Base-by-base conservation (phyloP, 2,329 filamentous ascomycete species). In the Fusarium azukiicola region DNA sequence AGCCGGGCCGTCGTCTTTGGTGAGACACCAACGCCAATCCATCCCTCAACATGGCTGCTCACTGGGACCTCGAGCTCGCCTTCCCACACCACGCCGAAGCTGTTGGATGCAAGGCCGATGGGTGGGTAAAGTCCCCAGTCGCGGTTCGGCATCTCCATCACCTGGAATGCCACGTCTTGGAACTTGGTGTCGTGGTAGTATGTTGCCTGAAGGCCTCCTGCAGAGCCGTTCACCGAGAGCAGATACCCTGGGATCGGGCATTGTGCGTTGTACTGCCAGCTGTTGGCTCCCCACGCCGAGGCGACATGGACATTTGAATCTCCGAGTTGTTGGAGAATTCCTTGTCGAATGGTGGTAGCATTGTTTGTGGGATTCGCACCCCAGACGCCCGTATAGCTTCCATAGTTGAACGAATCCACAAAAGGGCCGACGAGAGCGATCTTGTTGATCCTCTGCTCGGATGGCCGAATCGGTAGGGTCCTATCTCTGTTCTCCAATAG, bases 141-240 rank as follows among this genome's bases (percentile, higher is more conserved):
- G 49, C 49, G 49, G 49, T 52, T 52, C 13, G 49, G 49, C 49
- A 23, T 52, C 23, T 52, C 49, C 21, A 27, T 52, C 21, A 52
- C 49, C 49, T 52, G 49, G 49, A 52, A 52, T 52, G 49, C 49
- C n/a, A 27, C 14, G 49, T 52, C 49, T 52, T 52, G 49, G 49
- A 52, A 52, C 49, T 52, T 52, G 19, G 49, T 52, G n/a, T 52
- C 49, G 49, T 52, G 49, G n/a, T 52, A 52, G 23, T 52, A 52
- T 27, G 49, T 52, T 5, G 49, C 49, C 49, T 52, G 49, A 52
- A 52, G 49, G 49, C 49, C 49, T 52, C 49, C 49, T 27, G 49
- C 9, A 27, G 49, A 52, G 49, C 49, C 49, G 49, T 52, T 52
- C 12, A 14, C n/a, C 9, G 49, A 52, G 13, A 52, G 21, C 10